phyloP scores from a whole-genome alignment of 2,329 filamentous ascomycete species.

The Leptographium procerum region DNA sequence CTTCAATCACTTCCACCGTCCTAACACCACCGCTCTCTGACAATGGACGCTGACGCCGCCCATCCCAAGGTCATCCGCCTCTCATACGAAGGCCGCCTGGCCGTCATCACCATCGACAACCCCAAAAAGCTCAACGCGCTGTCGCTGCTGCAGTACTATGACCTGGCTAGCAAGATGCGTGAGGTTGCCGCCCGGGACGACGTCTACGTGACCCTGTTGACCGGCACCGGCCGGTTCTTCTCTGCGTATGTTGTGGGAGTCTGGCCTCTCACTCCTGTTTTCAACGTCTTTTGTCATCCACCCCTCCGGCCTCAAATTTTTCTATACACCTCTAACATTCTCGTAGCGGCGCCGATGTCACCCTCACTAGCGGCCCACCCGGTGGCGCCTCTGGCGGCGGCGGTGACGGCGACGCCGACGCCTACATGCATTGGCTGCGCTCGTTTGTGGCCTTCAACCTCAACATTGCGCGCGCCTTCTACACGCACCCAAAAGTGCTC shows the following conservation, averaged over 20 bases:
- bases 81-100: slow-evolving; percentile 56
- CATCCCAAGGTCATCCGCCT: slow-evolving; percentile 34
- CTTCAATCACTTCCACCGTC: too few relatives aligned
- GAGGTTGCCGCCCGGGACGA: slow-evolving; percentile 71
- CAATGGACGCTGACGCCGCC: slow-evolving; percentile 2
- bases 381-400: slow-evolving; percentile 21
- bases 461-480: slow-evolving; percentile 80
- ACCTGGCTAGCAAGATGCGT: slow-evolving; percentile 59
- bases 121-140: slow-evolving; percentile 82
- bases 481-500: slow-evolving; percentile 88
- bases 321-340: slow-evolving; percentile 4
- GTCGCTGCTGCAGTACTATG: slow-evolving; percentile 60
- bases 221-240: slow-evolving; percentile 74
- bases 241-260: slow-evolving; percentile 56
- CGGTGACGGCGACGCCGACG: slow-evolving; percentile 18
- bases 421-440: slow-evolving; percentile 47
- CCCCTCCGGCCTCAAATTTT: not conserved
- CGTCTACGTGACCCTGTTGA: slow-evolving; percentile 73
- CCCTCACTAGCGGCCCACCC: slow-evolving; percentile 34
- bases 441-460: slow-evolving; percentile 78
- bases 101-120: slow-evolving; percentile 78
- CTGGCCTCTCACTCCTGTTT: not conserved
- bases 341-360: slow-evolving; percentile 75
- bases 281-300: too few relatives aligned
- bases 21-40: not conserved